Conservation (phyloP, 768 basidiomycete species). For the Phaeotremella skinneri region DNA sequence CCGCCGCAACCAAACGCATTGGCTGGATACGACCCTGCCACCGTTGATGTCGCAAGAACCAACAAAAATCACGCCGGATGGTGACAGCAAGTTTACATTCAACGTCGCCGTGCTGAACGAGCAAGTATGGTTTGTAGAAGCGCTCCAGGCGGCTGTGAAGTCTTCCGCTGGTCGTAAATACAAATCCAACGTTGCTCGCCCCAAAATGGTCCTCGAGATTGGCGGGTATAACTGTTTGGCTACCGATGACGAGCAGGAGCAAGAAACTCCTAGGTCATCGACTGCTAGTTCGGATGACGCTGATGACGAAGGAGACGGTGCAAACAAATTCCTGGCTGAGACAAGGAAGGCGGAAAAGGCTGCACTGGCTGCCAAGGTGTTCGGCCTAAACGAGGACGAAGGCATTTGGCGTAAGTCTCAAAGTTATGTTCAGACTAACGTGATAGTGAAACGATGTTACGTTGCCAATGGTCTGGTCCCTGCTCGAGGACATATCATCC, state of each 20-base stretch:
- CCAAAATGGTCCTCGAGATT: constrained; percentile 38
- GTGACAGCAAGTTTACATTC: constrained; percentile 29
- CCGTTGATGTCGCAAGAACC: no score
- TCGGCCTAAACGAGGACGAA: constrained; percentile 41
- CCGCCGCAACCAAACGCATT: constrained; percentile 5
- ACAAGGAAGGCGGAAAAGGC: constrained; percentile 35
- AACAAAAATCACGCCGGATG: constrained; percentile 1
- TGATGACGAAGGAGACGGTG: constrained; percentile 21
- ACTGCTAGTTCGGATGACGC: constrained; percentile 5
- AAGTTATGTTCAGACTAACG: constrained; percentile 6
- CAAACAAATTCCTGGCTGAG: constrained; percentile 5
- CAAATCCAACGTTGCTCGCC: constrained; percentile 18
- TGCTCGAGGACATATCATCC: constrained; percentile 47
- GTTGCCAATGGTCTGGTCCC: constrained; percentile 40
- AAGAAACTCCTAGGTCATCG: neutral
- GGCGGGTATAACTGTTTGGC: constrained; percentile 38
- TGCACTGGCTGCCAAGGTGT: constrained; percentile 36
- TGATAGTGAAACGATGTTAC: constrained; percentile 48
- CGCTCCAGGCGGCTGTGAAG: constrained; percentile 30
- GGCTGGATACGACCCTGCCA: constrained; percentile 14
- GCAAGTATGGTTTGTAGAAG: constrained; percentile 38
- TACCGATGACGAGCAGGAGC: constrained; percentile 33
- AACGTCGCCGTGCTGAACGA: constrained; percentile 48
- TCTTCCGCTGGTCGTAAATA: constrained; percentile 17
- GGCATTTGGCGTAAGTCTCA: constrained; percentile 42